phyloP scores from a whole-genome alignment of 495 filamentous ascomycete genomes.

The Daldinia loculata region DNA sequence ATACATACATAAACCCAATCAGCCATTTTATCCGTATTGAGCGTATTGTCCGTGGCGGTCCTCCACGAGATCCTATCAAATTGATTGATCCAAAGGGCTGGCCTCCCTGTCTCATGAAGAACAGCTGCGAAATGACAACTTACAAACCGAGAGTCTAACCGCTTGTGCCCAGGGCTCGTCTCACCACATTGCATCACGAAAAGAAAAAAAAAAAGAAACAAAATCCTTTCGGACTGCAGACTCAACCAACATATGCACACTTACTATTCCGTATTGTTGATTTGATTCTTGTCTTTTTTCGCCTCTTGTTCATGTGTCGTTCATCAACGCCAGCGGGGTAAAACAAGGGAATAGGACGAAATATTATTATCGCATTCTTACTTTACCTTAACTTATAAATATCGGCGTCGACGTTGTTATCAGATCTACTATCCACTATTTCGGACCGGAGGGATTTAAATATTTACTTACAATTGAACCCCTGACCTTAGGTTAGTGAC shows the following conservation, averaged over 20 bases:
- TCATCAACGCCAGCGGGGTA: background rate
- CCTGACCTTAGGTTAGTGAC: too few relatives aligned
- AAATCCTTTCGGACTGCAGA: conserved; percentile 18
- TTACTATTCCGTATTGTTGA: background rate
- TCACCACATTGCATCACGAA: conserved; percentile 35
- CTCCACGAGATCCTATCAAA: conserved; percentile 2
- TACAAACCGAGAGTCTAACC: conserved; percentile 25
- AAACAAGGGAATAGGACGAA: background rate
- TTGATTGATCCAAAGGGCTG: background rate
- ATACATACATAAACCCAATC: background rate
- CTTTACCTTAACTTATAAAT: background rate
- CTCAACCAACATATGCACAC: background rate
- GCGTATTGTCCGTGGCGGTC: conserved; percentile 17
- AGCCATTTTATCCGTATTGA: background rate
- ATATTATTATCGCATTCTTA: background rate
- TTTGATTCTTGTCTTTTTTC: background rate
- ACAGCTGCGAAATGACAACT: conserved; percentile 8
- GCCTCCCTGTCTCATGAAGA: conserved; percentile 10
- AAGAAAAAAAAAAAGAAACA: conserved; percentile 6
- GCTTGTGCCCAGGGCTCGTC: conserved; percentile 27
- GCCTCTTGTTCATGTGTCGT: background rate
- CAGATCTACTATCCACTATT: background rate
- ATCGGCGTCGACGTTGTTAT: background rate
- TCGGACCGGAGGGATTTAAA: background rate
- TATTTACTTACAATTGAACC: too few relatives aligned